Percentiles rank a stretch among this genome's conserved stretches.
These are phyloP conservation scores for Brassica carinata DNA, from an alignment of 345 rosid species.

Conservation along the genomic window DNA sequence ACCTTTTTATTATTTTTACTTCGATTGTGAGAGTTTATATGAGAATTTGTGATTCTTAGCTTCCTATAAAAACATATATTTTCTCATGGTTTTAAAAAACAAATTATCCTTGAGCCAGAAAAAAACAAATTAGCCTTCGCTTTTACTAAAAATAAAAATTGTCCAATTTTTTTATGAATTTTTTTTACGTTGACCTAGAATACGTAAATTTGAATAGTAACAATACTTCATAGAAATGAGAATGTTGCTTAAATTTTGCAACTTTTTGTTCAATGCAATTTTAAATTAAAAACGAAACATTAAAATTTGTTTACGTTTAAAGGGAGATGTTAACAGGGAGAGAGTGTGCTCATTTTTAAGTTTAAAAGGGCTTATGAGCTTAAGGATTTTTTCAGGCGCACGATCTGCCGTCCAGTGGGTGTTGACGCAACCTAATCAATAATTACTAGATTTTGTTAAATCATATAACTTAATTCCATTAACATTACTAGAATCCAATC, in stretches of 20 bases:
- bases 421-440: conserved; percentile 37
- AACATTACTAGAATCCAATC: no score
- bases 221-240: neutral
- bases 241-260: no score
- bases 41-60: neutral
- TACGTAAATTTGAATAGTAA: neutral
- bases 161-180: neutral
- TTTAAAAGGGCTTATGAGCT: conserved; percentile 1
- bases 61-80: neutral
- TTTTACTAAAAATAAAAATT: no score
- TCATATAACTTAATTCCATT: conserved; percentile 22
- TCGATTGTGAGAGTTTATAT: no score
- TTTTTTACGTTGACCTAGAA: neutral
- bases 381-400: conserved; percentile 28
- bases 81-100: no score
- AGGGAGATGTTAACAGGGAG: neutral
- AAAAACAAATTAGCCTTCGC: no score
- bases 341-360: neutral
- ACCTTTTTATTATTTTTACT: no score
- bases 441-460: conserved; percentile 18
- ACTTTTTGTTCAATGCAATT: neutral
- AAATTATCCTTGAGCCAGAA: no score
- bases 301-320: neutral
- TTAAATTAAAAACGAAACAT: neutral
- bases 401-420: conserved; percentile 40